Conservation (phyloP, 78 protist species). For the Parvularia atlantis region DNA sequence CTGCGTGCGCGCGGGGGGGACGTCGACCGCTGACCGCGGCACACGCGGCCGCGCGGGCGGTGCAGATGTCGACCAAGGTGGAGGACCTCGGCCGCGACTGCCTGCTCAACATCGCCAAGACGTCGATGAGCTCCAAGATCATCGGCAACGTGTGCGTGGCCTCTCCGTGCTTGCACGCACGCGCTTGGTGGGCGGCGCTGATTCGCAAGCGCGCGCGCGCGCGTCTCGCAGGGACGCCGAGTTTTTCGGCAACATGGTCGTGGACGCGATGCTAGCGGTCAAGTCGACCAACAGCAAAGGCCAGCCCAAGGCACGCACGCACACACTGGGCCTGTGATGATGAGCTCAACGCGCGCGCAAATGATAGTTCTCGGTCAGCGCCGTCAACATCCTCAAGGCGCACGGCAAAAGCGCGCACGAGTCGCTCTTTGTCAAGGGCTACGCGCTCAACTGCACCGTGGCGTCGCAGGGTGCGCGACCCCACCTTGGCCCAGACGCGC, state of each 20-base stretch:
- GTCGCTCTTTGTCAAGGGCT: constrained; percentile 70
- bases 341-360: background rate
- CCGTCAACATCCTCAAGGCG: constrained; percentile 87
- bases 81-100: constrained; percentile 75
- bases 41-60: no score
- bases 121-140: constrained; percentile 94
- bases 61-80: constrained; percentile 7
- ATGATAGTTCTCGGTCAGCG: constrained; percentile 86
- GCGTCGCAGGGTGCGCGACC: constrained; percentile 69
- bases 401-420: constrained; percentile 88
- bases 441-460: constrained; percentile 80
- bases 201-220: background rate
- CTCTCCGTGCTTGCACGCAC: no score
- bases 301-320: no score
- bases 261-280: constrained; percentile 83
- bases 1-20: no score
- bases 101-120: constrained; percentile 84
- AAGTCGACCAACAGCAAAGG: constrained; percentile 66
- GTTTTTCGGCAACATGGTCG: constrained; percentile 84
- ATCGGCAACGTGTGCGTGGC: constrained; percentile 38
- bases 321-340: no score
- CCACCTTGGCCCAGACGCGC: background rate
- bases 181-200: no score
- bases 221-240: constrained; percentile 47
- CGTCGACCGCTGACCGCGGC: no score